phyloP scores from a whole-genome alignment of 495 filamentous ascomycete species.

The Hypoxylon intermedium region DNA sequence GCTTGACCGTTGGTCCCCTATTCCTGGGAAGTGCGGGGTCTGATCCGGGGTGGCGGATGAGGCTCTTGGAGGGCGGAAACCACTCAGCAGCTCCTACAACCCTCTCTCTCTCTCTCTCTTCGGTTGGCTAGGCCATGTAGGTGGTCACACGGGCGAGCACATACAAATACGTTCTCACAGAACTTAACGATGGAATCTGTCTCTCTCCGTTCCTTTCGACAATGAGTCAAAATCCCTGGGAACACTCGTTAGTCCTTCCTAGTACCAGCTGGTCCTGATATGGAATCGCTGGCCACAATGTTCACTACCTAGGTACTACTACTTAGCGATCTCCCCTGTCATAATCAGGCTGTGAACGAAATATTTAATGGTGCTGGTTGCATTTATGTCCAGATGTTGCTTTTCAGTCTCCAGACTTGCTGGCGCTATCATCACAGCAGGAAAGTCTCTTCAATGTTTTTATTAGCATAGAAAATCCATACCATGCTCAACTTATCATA shows the following conservation, averaged over 20 bases:
- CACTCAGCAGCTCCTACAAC: too few relatives aligned
- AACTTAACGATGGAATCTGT: slow-evolving; percentile 19
- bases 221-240: slow-evolving; percentile 14
- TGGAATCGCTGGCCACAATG: slow-evolving; percentile 3
- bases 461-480: slow-evolving; percentile 23
- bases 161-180: slow-evolving; percentile 18
- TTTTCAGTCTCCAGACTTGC: slow-evolving; percentile 4
- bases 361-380: neutral
- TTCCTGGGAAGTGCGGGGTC: slow-evolving; percentile 35
- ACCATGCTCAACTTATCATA: too few relatives aligned
- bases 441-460: slow-evolving; percentile 21
- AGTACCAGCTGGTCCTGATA: slow-evolving; percentile 3
- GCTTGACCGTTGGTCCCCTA: slow-evolving; percentile 34
- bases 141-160: neutral
- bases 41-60: slow-evolving; percentile 38
- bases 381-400: slow-evolving; percentile 6
- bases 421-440: neutral
- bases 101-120: slow-evolving; percentile 5
- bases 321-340: slow-evolving; percentile 9
- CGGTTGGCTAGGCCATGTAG: slow-evolving; percentile 10
- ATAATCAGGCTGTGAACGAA: neutral
- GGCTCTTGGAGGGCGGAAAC: slow-evolving; percentile 33
- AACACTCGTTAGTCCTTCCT: slow-evolving; percentile 28
- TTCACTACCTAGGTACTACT: slow-evolving; percentile 18
- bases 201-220: slow-evolving; percentile 20